Evolutionary conservation across 768 basidiomycete species (phyloP).

Genomic region (Trametes cingulata): DNA sequence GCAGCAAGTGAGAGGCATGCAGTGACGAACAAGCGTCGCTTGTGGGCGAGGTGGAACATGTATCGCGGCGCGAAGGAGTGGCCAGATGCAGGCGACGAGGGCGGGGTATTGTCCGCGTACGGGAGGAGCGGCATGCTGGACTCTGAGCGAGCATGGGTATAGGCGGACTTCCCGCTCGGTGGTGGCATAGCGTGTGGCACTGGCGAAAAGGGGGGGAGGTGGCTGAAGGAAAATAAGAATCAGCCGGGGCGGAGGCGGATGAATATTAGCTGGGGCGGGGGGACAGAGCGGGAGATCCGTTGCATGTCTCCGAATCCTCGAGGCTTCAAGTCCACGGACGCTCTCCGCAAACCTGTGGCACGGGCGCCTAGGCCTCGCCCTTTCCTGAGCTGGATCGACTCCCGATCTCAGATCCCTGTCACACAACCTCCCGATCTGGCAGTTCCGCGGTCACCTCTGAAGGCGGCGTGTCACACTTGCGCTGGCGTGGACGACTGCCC

Average conservation of each 20-base stretch:
- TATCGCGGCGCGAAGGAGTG: slow-evolving; percentile 9
- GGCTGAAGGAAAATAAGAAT: background rate
- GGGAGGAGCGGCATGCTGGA: slow-evolving; percentile 30
- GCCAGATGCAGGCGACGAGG: slow-evolving; percentile 15
- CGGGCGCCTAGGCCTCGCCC: background rate
- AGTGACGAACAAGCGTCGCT: slow-evolving; percentile 27
- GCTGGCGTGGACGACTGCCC: background rate
- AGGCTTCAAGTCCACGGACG: background rate
- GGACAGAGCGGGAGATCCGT: slow-evolving; percentile 4
- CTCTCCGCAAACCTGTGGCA: background rate
- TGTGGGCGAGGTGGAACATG: slow-evolving; percentile 13
- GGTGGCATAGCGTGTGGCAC: background rate
- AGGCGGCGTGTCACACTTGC: background rate
- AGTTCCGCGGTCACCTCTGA: slow-evolving; percentile 1
- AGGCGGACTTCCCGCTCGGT: slow-evolving; percentile 9
- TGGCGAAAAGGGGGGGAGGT: slow-evolving; percentile 1
- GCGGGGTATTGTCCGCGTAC: slow-evolving; percentile 21
- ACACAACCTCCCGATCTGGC: background rate
- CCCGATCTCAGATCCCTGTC: slow-evolving; percentile 3
- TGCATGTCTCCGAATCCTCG: slow-evolving; percentile 4
- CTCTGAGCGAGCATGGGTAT: slow-evolving; percentile 22
- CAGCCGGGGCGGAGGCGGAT: slow-evolving; percentile 1
- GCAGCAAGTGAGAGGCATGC: slow-evolving; percentile 30
- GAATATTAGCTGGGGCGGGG: slow-evolving; percentile 6
- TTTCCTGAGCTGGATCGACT: background rate